Percentiles rank a stretch among this genome's conserved stretches.
Conservation (phyloP, 208 protist genomes). For the Crithidia expoeki region DNA sequence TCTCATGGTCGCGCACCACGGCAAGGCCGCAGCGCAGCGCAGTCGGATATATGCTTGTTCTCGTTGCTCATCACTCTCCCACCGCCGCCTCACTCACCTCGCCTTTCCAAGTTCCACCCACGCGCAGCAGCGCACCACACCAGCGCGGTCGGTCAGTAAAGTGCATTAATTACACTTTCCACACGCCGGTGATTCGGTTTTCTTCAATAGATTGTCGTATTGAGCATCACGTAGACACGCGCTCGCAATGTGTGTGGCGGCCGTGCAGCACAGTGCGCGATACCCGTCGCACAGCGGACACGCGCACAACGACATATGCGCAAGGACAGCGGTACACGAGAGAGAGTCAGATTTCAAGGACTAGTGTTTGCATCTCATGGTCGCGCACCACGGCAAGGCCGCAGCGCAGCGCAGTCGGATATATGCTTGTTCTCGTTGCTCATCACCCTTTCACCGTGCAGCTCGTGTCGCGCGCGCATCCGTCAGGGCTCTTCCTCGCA, state of each 20-base stretch:
- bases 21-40: constrained; percentile 14
- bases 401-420: constrained; percentile 32
- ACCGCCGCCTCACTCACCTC: constrained; percentile 3
- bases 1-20: constrained; percentile 32
- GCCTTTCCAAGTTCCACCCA: neutral
- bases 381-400: constrained; percentile 14
- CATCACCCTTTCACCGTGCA: constrained; percentile 22
- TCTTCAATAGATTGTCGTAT: constrained; percentile 26
- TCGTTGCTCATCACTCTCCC: constrained; percentile 42
- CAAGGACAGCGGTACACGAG: neutral
- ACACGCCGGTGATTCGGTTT: constrained; percentile 28
- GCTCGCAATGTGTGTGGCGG: neutral
- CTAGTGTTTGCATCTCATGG: constrained; percentile 43
- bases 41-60: constrained; percentile 70
- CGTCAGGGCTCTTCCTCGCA: constrained; percentile 28
- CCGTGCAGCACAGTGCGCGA: too few species aligned
- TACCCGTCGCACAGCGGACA: neutral
- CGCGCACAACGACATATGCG: neutral
- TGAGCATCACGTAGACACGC: constrained; percentile 5
- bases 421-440: constrained; percentile 63
- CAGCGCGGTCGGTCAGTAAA: constrained; percentile 10
- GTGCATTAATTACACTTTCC: constrained; percentile 21
- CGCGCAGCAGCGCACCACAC: constrained; percentile 1
- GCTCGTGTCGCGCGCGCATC: constrained; percentile 3
- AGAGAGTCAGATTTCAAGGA: constrained; percentile 57